Conservation (phyloP, 2,329 filamentous ascomycete species). For the Xylariaceae sp. region DNA sequence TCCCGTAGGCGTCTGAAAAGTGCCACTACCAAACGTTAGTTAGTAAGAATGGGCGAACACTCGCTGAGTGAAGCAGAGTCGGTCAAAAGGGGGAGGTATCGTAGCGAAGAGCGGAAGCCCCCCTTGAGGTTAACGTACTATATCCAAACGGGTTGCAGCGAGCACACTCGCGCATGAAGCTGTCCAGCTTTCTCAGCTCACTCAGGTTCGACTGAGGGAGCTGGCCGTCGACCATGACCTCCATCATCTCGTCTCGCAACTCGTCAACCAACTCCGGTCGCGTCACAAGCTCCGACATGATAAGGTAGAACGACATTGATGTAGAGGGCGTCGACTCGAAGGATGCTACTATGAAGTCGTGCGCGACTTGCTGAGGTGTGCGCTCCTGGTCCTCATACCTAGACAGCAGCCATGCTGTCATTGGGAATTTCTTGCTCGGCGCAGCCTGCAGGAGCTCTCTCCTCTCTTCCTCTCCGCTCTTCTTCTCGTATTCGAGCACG, state of each 20-base stretch:
- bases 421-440: conserved; percentile 3
- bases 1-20: conserved; percentile 11
- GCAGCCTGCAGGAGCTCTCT: conserved; percentile 1
- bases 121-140: conserved; percentile 1
- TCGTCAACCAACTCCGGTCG: conserved; percentile 6
- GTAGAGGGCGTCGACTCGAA: conserved; percentile 11
- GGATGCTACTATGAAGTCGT: conserved; percentile 8
- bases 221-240: conserved; percentile 8
- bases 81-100: too few relatives aligned
- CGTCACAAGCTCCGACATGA: conserved; percentile 6
- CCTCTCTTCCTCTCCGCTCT: conserved; percentile 2
- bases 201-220: conserved; percentile 11
- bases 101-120: too few relatives aligned
- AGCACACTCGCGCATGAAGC: conserved; percentile 17
- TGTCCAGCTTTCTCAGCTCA: conserved; percentile 16
- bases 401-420: conserved; percentile 5
- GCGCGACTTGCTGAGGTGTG: conserved; percentile 1
- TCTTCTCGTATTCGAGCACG: conserved; percentile 3
- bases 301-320: conserved; percentile 5
- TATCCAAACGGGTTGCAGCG: conserved; percentile 9
- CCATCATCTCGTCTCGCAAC: conserved; percentile 7
- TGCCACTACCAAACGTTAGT: too few relatives aligned
- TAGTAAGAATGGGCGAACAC: too few relatives aligned
- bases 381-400: conserved; percentile 5
- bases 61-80: too few relatives aligned